A percentile compares a stretch with the other conserved stretches of the same genome.
These are phyloP conservation scores for Penicillium expansum DNA, from an alignment of 2,329 filamentous ascomycete species.

Conservation along the genomic window DNA sequence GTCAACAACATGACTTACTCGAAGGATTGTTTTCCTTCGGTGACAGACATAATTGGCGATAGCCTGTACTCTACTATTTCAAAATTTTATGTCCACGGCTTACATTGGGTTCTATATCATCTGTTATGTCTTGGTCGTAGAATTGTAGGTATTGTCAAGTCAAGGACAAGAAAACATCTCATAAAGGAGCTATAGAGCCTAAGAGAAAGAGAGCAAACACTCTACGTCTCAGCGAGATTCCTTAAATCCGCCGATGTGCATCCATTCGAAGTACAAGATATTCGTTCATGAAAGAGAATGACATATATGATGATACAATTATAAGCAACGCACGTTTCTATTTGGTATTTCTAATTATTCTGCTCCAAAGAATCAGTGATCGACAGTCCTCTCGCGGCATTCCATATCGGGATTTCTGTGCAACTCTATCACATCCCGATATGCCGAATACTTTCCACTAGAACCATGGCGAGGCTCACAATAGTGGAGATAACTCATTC, in stretches of 20 bases:
- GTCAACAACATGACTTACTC: constrained; percentile 1
- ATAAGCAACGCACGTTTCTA: neutral
- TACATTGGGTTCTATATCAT: neutral
- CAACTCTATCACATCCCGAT: neutral
- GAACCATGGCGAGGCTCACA: neutral
- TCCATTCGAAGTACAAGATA: neutral
- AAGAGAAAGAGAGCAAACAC: neutral
- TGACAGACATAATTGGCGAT: constrained; percentile 1
- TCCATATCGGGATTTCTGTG: neutral
- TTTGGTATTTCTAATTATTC: neutral
- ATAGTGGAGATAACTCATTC: neutral
- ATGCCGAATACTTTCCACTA: neutral
- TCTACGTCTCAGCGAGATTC: neutral
- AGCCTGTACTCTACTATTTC: constrained; percentile 12
- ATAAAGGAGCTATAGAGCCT: too few species aligned
- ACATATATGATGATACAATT: neutral
- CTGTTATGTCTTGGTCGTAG: neutral
- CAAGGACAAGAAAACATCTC: neutral
- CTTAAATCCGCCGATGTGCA: neutral
- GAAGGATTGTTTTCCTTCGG: neutral
- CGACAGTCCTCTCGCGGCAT: neutral
- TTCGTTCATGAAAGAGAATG: neutral
- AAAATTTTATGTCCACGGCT: neutral
- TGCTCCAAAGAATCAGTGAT: neutral
- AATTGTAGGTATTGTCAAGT: neutral